phyloP scores from a whole-genome alignment of 202 grass and related monocot species.

The Zoysia matrella region DNA sequence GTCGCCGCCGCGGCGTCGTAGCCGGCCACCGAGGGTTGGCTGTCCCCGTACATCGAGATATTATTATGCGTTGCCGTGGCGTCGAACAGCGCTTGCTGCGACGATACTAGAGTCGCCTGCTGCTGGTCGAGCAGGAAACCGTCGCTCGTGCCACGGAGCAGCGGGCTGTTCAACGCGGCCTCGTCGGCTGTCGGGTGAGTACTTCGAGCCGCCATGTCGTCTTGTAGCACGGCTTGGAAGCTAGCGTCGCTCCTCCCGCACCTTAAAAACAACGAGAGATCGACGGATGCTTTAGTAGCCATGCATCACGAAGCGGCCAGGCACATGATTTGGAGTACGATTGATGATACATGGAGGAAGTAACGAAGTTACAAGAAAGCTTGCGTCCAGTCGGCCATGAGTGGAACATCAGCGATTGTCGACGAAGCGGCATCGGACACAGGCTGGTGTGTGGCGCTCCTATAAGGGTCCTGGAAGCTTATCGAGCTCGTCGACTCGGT shows the following conservation, averaged over 20 bases:
- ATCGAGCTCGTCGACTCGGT: constrained; percentile 59
- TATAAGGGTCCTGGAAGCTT: constrained; percentile 55
- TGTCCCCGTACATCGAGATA: constrained; percentile 41
- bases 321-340: neutral
- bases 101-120: neutral
- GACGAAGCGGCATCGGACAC: constrained; percentile 52
- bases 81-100: constrained; percentile 38
- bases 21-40: constrained; percentile 6
- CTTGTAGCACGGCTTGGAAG: constrained; percentile 54
- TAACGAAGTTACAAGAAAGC: constrained; percentile 55
- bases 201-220: constrained; percentile 28
- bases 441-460: constrained; percentile 37
- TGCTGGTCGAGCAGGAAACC: constrained; percentile 44
- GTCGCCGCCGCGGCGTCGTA: constrained; percentile 22
- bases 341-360: neutral
- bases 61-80: constrained; percentile 17
- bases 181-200: constrained; percentile 25
- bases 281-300: neutral
- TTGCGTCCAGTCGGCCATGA: constrained; percentile 51
- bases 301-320: neutral
- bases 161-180: constrained; percentile 26
- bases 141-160: constrained; percentile 25
- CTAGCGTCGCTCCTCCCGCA: constrained; percentile 53
- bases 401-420: constrained; percentile 31
- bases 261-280: constrained; percentile 21